Evolutionary conservation across 805 yeast genomes (phyloP).

Genomic region (Yamadazyma sp.): DNA sequence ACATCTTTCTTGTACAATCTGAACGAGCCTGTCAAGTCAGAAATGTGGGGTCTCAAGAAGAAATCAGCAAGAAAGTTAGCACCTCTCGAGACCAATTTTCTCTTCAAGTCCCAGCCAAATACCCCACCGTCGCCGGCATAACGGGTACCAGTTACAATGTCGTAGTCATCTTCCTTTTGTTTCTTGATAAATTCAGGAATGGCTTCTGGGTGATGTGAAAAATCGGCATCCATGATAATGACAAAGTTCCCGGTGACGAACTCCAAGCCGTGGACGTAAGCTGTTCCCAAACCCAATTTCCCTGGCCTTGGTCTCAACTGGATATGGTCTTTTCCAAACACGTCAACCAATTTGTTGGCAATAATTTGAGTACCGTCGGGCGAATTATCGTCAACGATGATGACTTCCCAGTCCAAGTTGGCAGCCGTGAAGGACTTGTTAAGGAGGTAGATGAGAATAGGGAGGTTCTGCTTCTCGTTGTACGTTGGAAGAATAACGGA

Average conservation of each 20-base stretch:
- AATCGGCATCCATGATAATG: conserved; percentile 82
- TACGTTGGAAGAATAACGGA: conserved; percentile 77
- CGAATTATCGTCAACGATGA: conserved; percentile 76
- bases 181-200: conserved; percentile 71
- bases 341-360: conserved; percentile 56
- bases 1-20: conserved; percentile 72
- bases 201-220: conserved; percentile 79
- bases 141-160: conserved; percentile 61
- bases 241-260: conserved; percentile 72
- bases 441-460: conserved; percentile 66
- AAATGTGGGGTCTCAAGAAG: conserved; percentile 67
- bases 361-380: conserved; percentile 82
- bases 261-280: conserved; percentile 75
- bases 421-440: conserved; percentile 63
- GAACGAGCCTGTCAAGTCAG: conserved; percentile 77
- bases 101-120: conserved; percentile 79
- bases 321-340: conserved; percentile 61
- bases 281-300: conserved; percentile 77
- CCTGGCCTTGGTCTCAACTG: conserved; percentile 72
- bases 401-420: conserved; percentile 69
- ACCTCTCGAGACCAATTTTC: conserved; percentile 75
- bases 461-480: conserved; percentile 64
- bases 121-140: conserved; percentile 83
- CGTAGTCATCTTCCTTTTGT: conserved; percentile 52
- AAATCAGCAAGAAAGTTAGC: conserved; percentile 77